Percentiles rank a stretch among this genome's conserved stretches.
These are phyloP conservation scores for Berkeleyomyces rouxiae DNA, from an alignment of 2,329 filamentous ascomycete species.

Conservation along the genomic window DNA sequence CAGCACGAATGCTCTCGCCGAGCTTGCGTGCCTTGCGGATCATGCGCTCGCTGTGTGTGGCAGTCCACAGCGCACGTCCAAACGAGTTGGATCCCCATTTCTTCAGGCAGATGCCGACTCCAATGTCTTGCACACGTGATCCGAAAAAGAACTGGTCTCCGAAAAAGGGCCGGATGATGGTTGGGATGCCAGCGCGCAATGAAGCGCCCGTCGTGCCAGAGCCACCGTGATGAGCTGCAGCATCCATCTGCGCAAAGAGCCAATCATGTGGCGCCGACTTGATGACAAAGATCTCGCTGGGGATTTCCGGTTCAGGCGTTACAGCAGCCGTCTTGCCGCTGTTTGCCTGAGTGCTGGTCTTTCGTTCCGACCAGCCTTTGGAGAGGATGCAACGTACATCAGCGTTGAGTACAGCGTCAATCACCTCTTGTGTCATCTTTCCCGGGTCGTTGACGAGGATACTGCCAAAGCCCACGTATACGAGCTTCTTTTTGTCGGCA, in stretches of 20 bases:
- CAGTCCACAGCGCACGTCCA: slow-evolving; percentile 76
- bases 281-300: slow-evolving; percentile 72
- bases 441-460: slow-evolving; percentile 84
- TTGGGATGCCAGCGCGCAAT: slow-evolving; percentile 76
- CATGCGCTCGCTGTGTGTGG: slow-evolving; percentile 80
- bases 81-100: slow-evolving; percentile 80
- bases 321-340: slow-evolving; percentile 29
- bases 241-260: slow-evolving; percentile 88
- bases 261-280: slow-evolving; percentile 89
- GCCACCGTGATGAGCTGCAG: slow-evolving; percentile 85
- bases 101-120: slow-evolving; percentile 77
- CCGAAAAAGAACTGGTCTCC: slow-evolving; percentile 97
- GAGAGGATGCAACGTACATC: slow-evolving; percentile 89
- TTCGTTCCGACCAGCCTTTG: slow-evolving; percentile 90
- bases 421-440: slow-evolving; percentile 79
- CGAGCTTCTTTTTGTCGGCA: slow-evolving; percentile 70
- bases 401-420: slow-evolving; percentile 77
- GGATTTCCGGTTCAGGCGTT: slow-evolving; percentile 47
- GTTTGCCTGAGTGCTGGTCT: slow-evolving; percentile 23
- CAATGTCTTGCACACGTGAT: slow-evolving; percentile 73
- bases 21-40: slow-evolving; percentile 67
- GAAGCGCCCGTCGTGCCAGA: slow-evolving; percentile 91
- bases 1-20: slow-evolving; percentile 78
- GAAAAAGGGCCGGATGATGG: slow-evolving; percentile 92
- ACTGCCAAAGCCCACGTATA: slow-evolving; percentile 93